These are phyloP conservation scores for Paraphysoderma sedebokerense DNA, from an alignment of 371 early-diverging fungal species.

Conservation along the genomic window DNA sequence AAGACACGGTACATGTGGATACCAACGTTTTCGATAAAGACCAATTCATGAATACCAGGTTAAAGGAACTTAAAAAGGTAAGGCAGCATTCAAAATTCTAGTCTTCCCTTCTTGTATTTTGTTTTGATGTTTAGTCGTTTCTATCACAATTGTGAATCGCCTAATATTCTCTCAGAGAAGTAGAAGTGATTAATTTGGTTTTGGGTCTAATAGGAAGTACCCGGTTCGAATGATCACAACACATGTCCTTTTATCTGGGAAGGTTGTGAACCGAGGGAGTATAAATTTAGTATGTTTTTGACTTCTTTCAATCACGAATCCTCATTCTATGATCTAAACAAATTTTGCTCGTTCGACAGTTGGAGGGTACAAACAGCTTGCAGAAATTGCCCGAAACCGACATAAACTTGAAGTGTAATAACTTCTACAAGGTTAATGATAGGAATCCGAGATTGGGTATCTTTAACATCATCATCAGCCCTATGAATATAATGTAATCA, in stretches of 20 bases:
- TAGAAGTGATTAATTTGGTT: too few species aligned
- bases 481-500: too few species aligned
- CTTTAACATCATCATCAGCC: too few species aligned
- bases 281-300: background rate
- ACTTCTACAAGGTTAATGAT: too few species aligned
- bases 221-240: background rate
- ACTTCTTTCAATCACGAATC: background rate
- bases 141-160: too few species aligned
- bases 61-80: background rate
- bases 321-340: too few species aligned
- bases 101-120: background rate
- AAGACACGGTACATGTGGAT: background rate
- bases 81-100: background rate
- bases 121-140: background rate
- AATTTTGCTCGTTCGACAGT: too few species aligned
- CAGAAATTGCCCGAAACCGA: too few species aligned
- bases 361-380: too few species aligned
- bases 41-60: background rate
- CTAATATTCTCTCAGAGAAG: too few species aligned
- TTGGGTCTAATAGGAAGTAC: background rate
- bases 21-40: background rate
- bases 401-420: too few species aligned
- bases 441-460: too few species aligned
- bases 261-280: background rate
- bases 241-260: background rate